Conservation (phyloP, 164 flowering plant genomes). For the Vitis rupestris region DNA sequence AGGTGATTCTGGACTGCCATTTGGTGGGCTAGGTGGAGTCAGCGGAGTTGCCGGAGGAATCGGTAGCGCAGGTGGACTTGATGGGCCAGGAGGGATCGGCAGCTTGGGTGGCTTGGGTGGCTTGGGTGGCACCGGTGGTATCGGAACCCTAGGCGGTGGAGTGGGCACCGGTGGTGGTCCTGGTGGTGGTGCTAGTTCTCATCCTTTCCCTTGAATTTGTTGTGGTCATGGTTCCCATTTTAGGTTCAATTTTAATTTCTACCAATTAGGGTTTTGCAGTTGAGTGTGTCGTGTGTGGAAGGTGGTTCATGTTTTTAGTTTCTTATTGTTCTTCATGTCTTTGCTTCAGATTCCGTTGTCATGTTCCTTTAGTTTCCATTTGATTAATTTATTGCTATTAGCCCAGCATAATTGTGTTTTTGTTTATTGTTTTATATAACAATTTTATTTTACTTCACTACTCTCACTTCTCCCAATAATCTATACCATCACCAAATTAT, state of each 20-base stretch:
- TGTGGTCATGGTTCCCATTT: neutral
- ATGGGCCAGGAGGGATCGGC: slow-evolving; percentile 11
- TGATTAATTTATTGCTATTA: too few species aligned
- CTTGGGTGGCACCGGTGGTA: slow-evolving; percentile 12
- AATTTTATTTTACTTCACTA: too few species aligned
- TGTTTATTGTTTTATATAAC: too few species aligned
- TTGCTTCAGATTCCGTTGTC: too few species aligned
- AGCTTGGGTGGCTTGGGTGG: slow-evolving; percentile 19
- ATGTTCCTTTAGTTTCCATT: too few species aligned
- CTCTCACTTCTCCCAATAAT: too few species aligned
- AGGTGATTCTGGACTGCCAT: too few species aligned
- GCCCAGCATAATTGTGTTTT: too few species aligned
- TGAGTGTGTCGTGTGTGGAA: neutral
- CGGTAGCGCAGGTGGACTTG: slow-evolving; percentile 14
- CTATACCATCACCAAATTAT: too few species aligned
- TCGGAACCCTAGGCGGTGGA: slow-evolving; percentile 8
- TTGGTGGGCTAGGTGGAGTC: slow-evolving; percentile 12
- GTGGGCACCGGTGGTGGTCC: slow-evolving; percentile 13
- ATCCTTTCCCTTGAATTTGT: slow-evolving; percentile 12
- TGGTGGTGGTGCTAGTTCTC: slow-evolving; percentile 14
- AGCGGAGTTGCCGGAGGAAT: slow-evolving; percentile 11
- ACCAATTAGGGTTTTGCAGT: neutral
- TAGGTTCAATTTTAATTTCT: too few species aligned
- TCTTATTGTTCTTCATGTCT: too few species aligned
- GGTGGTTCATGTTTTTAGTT: too few species aligned